These are phyloP conservation scores for Hymenoscyphus infarciens DNA, from an alignment of 2,329 filamentous ascomycete genomes.

Conservation along the genomic window DNA sequence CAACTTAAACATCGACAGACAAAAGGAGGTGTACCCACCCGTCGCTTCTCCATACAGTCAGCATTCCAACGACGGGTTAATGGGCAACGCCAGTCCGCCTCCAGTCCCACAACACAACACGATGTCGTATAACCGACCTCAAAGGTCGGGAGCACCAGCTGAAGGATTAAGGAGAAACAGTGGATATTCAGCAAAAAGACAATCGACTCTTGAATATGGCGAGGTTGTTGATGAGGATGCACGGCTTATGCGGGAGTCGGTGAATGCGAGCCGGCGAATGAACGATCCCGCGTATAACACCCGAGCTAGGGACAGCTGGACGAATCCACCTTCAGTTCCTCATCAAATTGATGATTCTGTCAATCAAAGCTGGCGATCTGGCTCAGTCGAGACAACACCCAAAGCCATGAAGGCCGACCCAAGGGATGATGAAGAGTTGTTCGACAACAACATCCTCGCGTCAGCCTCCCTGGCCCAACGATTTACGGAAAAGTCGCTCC, in stretches of 20 bases:
- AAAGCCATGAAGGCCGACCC: slow-evolving; percentile 24
- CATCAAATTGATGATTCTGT: slow-evolving; percentile 23
- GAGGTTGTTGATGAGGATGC: slow-evolving; percentile 35
- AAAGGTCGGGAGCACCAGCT: slow-evolving; percentile 18
- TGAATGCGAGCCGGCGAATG: slow-evolving; percentile 30
- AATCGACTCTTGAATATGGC: slow-evolving; percentile 29
- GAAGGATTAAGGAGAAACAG: slow-evolving; percentile 33
- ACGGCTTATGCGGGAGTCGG: slow-evolving; percentile 32
- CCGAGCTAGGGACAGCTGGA: slow-evolving; percentile 31
- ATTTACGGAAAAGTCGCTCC: slow-evolving; percentile 26
- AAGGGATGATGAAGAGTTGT: slow-evolving; percentile 30
- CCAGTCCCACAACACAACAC: slow-evolving; percentile 20
- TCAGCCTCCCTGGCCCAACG: slow-evolving; percentile 30
- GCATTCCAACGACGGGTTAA: slow-evolving; percentile 33
- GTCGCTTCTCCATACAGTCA: slow-evolving; percentile 30
- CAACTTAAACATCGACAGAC: slow-evolving; percentile 31
- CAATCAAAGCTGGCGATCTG: slow-evolving; percentile 20
- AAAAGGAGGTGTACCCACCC: slow-evolving; percentile 25
- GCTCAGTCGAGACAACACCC: slow-evolving; percentile 27
- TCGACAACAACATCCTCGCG: slow-evolving; percentile 30
- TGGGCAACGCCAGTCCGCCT: slow-evolving; percentile 30
- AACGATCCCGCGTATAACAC: slow-evolving; percentile 23
- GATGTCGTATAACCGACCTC: slow-evolving; percentile 15
- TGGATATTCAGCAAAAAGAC: slow-evolving; percentile 26
- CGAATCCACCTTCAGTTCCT: slow-evolving; percentile 19